Percentiles rank a stretch among this genome's conserved stretches.
Evolutionary conservation across 1,284 basidiomycete genomes (phyloP).

Genomic region (Ganoderma resinaceum): DNA sequence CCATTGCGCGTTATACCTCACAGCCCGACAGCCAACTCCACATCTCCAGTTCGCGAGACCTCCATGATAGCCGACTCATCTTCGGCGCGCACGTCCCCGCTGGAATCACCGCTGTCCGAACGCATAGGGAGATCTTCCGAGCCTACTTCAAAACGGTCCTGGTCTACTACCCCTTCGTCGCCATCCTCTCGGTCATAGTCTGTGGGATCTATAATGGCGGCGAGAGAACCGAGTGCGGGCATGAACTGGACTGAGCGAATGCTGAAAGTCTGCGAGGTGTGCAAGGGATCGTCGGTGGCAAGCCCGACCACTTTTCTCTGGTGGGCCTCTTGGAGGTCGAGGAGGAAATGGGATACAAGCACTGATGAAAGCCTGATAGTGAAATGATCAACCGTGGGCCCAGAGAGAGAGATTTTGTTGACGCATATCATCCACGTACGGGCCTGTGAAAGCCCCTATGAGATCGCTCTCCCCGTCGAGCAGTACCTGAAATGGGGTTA

Average conservation of each 20-base stretch:
- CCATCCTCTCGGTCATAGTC: not conserved
- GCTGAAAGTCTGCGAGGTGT: not conserved
- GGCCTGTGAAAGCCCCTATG: not conserved
- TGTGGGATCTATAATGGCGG: not conserved
- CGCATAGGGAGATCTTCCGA: not conserved
- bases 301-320: slow-evolving; percentile 49
- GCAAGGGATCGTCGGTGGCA: not conserved
- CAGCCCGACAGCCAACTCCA: not conserved
- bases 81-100: not conserved
- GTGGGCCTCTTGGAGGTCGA: slow-evolving; percentile 1
- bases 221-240: not conserved
- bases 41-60: not conserved
- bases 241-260: not conserved
- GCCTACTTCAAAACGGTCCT: not conserved
- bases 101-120: not conserved
- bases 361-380: not conserved
- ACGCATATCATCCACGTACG: not conserved
- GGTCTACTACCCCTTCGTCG: not conserved
- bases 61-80: not conserved
- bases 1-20: not conserved
- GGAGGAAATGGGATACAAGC: not conserved
- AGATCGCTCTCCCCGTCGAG: not conserved
- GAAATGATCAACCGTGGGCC: not conserved
- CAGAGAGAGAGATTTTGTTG: not conserved
- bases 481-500: not conserved